Evolutionary conservation across 2,329 filamentous ascomycete genomes (phyloP), one percentile per base, ranked within the genome.

Genomic region (Mycosphaerelloides madeirae): DNA sequence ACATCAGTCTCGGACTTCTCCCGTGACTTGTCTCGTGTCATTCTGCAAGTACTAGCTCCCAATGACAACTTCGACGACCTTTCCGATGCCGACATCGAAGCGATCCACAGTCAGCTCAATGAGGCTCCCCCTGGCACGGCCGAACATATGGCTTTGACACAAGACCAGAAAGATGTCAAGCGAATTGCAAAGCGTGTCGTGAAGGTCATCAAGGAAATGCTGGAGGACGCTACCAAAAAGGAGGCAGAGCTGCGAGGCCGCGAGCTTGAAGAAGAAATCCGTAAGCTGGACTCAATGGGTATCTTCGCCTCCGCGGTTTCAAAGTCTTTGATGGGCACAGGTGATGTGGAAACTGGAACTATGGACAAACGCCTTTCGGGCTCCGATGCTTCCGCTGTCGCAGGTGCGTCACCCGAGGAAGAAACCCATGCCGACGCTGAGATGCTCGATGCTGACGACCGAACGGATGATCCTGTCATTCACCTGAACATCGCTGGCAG

Each of bases 121-220:
- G 59, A 63, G 19, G 49, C 59, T 19, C 55, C 55, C 29, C 54
- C 62, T 15, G 61, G 60, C 15, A 67, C 62, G 28, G 62, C 63
- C 5, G 64, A 67, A 15, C 68, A 72, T 45, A 62, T 61, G 47
- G 64, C 63, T 6, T 57, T 75, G 37, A 69, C 65, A 1, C 54
- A 75, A 8, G 88, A 95, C 57, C 80, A 88, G 48, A 85, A 87
- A 46, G 86, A 95, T 55, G 81, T 85, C 49, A 85, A 87, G 58
- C 85, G 84, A 56, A 72, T 95, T n/a, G 88, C 86, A 18, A 95
- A 94, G 67, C 81, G 89, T 19, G 95, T 96, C 49, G 77, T 95
- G 54, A 94, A 88, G 64, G 80, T 83, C 1, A 77, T 95, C 25
- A 87, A 94, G 63, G 81, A 85, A 12, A 76, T 81, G 34, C 72